Evolutionary conservation across 2,329 filamentous ascomycete genomes (phyloP), one percentile per base, ranked within the genome.

Genomic region (Fusarium devonianum): DNA sequence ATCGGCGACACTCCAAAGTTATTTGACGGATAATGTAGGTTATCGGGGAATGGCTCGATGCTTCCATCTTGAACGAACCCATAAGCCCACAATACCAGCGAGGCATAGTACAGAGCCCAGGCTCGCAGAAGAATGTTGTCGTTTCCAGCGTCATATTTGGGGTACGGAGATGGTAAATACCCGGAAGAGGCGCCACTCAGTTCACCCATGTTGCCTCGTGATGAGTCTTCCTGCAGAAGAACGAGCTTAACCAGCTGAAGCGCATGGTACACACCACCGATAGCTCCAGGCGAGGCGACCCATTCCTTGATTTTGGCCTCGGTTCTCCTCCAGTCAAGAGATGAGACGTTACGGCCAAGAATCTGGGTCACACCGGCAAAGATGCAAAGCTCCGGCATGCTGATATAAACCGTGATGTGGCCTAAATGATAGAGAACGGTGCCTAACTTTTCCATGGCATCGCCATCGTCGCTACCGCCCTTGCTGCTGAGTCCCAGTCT

Each of bases 311-410:
- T 66, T 51, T 66, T 66, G 16, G 52, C 63, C 18, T 65, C 63
- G 8, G 63, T 66, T 9, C 63, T 58, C 25, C 62, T 63, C 63
- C 63, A 65, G 14, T 66, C 63, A 3, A 66, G 43, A 17, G 61
- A 61, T 3, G 63, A 63, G n/a, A 66, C 63, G 2, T 53, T 65
- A 1, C 63, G 62, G 10, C 63, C 63, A 6, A 66, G 59, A 5
- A 66, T 66, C n/a, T 66, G 63, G 0, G 50, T 52, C 4, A 66
- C 63, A 4, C 63, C 63, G 3, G 61, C 63, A 45, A 66, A 66
- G 14, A 66, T 66, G 34, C 63, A 66, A 28, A 66, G 63, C 37
- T 66, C 63, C 5, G 63, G 63, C 63, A 66, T 66, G 39, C 63
- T 66, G 30, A 66, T 66, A 18, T 66, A 64, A 17, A 66, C 63